phyloP scores from a whole-genome alignment of 2,329 filamentous ascomycete species.

The Ambrosiella cleistominuta region DNA sequence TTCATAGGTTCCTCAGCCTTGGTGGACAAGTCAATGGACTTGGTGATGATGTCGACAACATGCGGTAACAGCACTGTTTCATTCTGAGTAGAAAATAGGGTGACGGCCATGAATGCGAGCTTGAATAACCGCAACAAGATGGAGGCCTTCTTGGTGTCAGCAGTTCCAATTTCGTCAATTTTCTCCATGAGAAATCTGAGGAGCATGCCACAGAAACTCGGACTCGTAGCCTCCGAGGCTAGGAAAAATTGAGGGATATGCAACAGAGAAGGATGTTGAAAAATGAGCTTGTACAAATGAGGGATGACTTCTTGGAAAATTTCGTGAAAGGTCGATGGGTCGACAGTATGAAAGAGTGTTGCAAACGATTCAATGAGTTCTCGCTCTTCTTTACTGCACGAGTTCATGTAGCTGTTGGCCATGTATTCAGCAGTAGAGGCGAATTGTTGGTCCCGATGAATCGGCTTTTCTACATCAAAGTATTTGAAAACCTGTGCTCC shows the following conservation, averaged over 20 bases:
- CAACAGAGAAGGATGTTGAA: slow-evolving; percentile 82
- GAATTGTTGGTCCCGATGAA: slow-evolving; percentile 7
- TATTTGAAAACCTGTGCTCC: slow-evolving; percentile 94
- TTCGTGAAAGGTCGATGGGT: slow-evolving; percentile 95
- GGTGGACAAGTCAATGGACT: slow-evolving; percentile 89
- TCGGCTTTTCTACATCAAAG: slow-evolving; percentile 72
- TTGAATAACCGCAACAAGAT: slow-evolving; percentile 92
- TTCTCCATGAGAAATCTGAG: slow-evolving; percentile 93
- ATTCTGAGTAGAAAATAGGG: slow-evolving; percentile 83
- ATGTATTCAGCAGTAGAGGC: slow-evolving; percentile 72
- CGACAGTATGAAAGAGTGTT: slow-evolving; percentile 95
- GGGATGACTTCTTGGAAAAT: slow-evolving; percentile 97
- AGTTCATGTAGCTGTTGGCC: slow-evolving; percentile 87
- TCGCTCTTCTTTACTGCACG: slow-evolving; percentile 90
- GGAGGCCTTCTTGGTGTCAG: slow-evolving; percentile 79
- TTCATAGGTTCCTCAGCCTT: slow-evolving; percentile 97
- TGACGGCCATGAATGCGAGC: slow-evolving; percentile 97
- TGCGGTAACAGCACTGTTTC: slow-evolving; percentile 90
- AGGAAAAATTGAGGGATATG: slow-evolving; percentile 97
- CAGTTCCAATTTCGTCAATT: slow-evolving; percentile 84
- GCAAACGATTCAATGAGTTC: slow-evolving; percentile 94
- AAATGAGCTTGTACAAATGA: slow-evolving; percentile 91
- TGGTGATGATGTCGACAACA: slow-evolving; percentile 91
- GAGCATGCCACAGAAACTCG: slow-evolving; percentile 95
- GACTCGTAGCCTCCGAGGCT: slow-evolving; percentile 94